These are phyloP conservation scores for Theobroma grandiflorum DNA, from an alignment of 441 rosid species.

Conservation along the genomic window DNA sequence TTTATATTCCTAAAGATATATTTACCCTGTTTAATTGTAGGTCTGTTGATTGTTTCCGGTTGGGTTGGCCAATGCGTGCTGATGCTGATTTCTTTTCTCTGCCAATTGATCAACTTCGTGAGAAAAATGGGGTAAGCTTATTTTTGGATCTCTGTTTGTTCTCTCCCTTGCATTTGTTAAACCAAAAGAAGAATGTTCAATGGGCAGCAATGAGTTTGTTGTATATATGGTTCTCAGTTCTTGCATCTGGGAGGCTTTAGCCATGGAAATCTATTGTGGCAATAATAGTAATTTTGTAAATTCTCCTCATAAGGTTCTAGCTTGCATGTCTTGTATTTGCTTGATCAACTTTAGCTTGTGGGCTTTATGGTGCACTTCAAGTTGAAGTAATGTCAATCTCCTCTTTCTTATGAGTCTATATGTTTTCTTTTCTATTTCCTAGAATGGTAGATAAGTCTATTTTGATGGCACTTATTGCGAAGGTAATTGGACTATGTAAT, in stretches of 20 bases:
- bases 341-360: neutral
- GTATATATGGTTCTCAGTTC: neutral
- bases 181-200: slow-evolving; percentile 6
- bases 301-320: neutral
- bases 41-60: slow-evolving; percentile 95
- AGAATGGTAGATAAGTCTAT: neutral
- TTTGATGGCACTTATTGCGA: neutral
- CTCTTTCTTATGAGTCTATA: neutral
- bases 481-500: slow-evolving; percentile 11
- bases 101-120: slow-evolving; percentile 41
- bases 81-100: slow-evolving; percentile 90
- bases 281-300: neutral
- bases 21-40: slow-evolving; percentile 47
- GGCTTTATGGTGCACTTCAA: neutral
- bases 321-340: neutral
- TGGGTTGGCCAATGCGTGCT: slow-evolving; percentile 99
- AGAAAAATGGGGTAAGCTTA: slow-evolving; percentile 69
- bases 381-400: neutral
- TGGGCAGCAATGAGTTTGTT: neutral
- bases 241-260: neutral
- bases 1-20: slow-evolving; percentile 18
- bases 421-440: neutral
- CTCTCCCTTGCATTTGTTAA: neutral
- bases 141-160: slow-evolving; percentile 18
- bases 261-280: neutral